A percentile compares a stretch with the other conserved stretches of the same genome.
Evolutionary conservation across 352 stramenopile genomes (phyloP).

Genomic region (Lagenidium giganteum): DNA sequence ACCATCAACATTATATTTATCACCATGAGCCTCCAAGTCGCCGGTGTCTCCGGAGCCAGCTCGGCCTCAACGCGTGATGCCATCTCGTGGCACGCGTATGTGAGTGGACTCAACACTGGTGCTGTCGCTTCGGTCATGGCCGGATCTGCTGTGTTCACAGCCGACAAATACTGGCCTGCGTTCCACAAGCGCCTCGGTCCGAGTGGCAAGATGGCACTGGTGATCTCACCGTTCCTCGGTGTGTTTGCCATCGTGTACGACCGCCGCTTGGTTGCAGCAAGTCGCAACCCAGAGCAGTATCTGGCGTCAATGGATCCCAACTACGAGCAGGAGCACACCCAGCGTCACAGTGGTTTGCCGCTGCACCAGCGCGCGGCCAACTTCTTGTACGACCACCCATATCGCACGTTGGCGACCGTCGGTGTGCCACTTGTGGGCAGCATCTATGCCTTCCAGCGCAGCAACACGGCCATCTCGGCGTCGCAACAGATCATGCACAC

Average conservation of each 20-base stretch:
- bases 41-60: too few species aligned
- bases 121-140: slow-evolving; percentile 23
- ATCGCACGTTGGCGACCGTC: slow-evolving; percentile 42
- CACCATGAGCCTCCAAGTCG: too few species aligned
- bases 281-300: slow-evolving; percentile 71
- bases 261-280: slow-evolving; percentile 47
- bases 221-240: slow-evolving; percentile 53
- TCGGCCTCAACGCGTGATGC: too few species aligned
- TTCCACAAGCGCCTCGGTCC: slow-evolving; percentile 69
- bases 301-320: slow-evolving; percentile 45
- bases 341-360: slow-evolving; percentile 35
- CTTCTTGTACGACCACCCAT: slow-evolving; percentile 80
- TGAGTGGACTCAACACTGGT: slow-evolving; percentile 42
- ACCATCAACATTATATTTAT: too few species aligned
- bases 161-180: slow-evolving; percentile 53
- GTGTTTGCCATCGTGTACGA: slow-evolving; percentile 68
- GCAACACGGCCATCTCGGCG: slow-evolving; percentile 59
- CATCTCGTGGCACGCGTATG: slow-evolving; percentile 69
- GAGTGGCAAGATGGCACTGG: slow-evolving; percentile 72
- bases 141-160: too few species aligned
- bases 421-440: slow-evolving; percentile 59
- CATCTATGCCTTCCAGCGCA: slow-evolving; percentile 67
- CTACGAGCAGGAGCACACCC: slow-evolving; percentile 29
- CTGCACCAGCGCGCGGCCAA: slow-evolving; percentile 62
- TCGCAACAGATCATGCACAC: slow-evolving; percentile 88